Conservation (phyloP, 257 asterid species). For the Przewalskia tangutica region DNA sequence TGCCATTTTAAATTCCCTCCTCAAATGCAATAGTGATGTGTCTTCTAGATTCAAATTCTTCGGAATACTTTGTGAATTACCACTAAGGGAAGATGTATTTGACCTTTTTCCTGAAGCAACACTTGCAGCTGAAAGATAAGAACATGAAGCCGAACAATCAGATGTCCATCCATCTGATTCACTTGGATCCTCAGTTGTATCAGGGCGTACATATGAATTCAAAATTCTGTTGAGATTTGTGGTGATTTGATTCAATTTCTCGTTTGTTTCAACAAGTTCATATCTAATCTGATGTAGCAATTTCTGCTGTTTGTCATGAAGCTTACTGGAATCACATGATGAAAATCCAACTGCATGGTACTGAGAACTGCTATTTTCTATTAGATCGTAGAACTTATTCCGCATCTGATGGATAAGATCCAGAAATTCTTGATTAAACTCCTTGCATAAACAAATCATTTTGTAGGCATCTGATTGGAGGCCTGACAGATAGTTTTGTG, state of each 20-base stretch:
- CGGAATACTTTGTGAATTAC: background rate
- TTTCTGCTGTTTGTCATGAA: slow-evolving; percentile 16
- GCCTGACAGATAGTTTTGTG: slow-evolving; percentile 16
- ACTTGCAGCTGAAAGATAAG: slow-evolving; percentile 24
- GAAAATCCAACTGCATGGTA: slow-evolving; percentile 8
- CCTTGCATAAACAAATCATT: slow-evolving; percentile 20
- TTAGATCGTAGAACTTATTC: slow-evolving; percentile 18
- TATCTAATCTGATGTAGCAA: slow-evolving; percentile 19
- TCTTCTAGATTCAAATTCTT: slow-evolving; percentile 6
- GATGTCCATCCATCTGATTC: slow-evolving; percentile 21
- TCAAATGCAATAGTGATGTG: slow-evolving; percentile 13
- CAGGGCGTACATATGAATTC: slow-evolving; percentile 2
- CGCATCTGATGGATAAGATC: slow-evolving; percentile 21
- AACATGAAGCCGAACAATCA: slow-evolving; percentile 28
- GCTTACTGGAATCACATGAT: background rate
- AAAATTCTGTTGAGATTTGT: slow-evolving; percentile 18
- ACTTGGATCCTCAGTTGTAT: slow-evolving; percentile 13
- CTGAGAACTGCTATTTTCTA: slow-evolving; percentile 12
- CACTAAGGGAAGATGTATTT: slow-evolving; percentile 6
- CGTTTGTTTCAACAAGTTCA: no score
- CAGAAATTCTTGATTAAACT: slow-evolving; percentile 18
- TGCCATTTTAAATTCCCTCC: slow-evolving; percentile 26
- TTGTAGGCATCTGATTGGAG: slow-evolving; percentile 23
- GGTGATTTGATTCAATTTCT: slow-evolving; percentile 18
- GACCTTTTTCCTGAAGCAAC: slow-evolving; percentile 16